phyloP scores from a whole-genome alignment of 2,329 filamentous ascomycete species.

The Colletotrichum sublineola region DNA sequence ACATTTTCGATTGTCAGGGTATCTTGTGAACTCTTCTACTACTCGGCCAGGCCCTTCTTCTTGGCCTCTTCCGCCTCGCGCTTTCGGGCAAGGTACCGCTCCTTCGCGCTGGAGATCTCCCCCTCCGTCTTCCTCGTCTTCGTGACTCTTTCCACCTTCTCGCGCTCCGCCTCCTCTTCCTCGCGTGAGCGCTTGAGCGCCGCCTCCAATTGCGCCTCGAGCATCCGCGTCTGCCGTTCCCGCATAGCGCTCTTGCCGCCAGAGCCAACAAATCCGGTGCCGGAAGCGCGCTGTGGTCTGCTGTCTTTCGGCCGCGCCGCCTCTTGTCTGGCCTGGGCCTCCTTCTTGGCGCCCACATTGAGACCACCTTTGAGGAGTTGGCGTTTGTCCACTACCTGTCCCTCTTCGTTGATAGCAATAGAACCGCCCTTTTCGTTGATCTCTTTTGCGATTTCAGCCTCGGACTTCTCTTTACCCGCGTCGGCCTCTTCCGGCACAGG shows the following conservation, averaged over 20 bases:
- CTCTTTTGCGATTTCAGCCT: conserved; percentile 75
- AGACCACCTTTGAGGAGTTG: conserved; percentile 82
- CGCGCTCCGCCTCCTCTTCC: conserved; percentile 72
- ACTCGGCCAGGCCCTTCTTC: conserved; percentile 58
- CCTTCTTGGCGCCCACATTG: conserved; percentile 77
- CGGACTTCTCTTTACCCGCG: conserved; percentile 63
- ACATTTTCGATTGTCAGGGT: conserved; percentile 44
- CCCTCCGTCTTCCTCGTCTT: conserved; percentile 84
- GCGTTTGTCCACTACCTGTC: conserved; percentile 86
- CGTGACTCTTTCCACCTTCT: conserved; percentile 72
- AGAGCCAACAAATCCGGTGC: conserved; percentile 56
- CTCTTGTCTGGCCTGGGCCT: conserved; percentile 54
- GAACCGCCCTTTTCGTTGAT: conserved; percentile 72
- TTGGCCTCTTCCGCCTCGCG: conserved; percentile 78
- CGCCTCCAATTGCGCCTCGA: conserved; percentile 82
- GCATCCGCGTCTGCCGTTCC: conserved; percentile 82
- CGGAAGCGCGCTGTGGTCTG: conserved; percentile 30
- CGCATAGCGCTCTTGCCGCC: conserved; percentile 76
- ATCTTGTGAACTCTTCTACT: conserved; percentile 46
- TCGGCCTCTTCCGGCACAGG: conserved; percentile 48
- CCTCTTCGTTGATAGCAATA: conserved; percentile 83
- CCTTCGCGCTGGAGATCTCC: conserved; percentile 83
- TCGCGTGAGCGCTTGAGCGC: conserved; percentile 79
- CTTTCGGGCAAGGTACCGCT: conserved; percentile 84
- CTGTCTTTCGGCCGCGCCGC: conserved; percentile 43